phyloP scores from a whole-genome alignment of 306 rosid species.

The Albizia julibrissin region DNA sequence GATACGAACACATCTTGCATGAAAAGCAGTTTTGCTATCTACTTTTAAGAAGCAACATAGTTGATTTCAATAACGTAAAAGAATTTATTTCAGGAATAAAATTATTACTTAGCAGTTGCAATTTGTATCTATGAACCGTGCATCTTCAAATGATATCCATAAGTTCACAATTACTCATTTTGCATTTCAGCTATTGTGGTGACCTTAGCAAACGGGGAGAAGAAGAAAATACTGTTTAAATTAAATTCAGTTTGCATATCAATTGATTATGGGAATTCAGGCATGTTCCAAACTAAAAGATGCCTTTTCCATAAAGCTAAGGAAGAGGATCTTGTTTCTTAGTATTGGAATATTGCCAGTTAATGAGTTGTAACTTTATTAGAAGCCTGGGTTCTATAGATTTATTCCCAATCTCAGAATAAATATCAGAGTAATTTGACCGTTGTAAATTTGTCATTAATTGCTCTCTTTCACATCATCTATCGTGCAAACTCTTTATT shows the following conservation, averaged over 20 bases:
- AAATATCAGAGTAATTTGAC: slow-evolving; percentile 1
- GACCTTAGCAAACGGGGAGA: background rate
- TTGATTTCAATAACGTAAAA: slow-evolving; percentile 4
- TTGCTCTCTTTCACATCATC: slow-evolving; percentile 5
- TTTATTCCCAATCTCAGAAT: slow-evolving; percentile 13
- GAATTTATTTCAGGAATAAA: background rate
- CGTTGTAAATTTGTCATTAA: background rate
- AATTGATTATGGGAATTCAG: background rate
- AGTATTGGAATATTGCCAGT: slow-evolving; percentile 10
- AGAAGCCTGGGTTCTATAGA: slow-evolving; percentile 1
- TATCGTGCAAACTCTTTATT: background rate
- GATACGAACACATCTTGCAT: background rate
- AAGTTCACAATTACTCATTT: background rate
- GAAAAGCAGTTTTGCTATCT: slow-evolving; percentile 8
- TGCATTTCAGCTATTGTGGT: background rate
- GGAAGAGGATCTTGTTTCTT: slow-evolving; percentile 27
- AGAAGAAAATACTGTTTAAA: background rate
- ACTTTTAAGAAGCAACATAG: background rate
- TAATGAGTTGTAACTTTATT: background rate
- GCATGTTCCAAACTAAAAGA: background rate
- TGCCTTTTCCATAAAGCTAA: background rate
- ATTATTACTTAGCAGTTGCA: slow-evolving; percentile 5
- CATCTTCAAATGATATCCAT: background rate
- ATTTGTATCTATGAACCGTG: background rate
- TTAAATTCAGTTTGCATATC: slow-evolving; percentile 9